Base-by-base conservation (phyloP, 441 rosid species). In the Pelargonium hybrid region DNA sequence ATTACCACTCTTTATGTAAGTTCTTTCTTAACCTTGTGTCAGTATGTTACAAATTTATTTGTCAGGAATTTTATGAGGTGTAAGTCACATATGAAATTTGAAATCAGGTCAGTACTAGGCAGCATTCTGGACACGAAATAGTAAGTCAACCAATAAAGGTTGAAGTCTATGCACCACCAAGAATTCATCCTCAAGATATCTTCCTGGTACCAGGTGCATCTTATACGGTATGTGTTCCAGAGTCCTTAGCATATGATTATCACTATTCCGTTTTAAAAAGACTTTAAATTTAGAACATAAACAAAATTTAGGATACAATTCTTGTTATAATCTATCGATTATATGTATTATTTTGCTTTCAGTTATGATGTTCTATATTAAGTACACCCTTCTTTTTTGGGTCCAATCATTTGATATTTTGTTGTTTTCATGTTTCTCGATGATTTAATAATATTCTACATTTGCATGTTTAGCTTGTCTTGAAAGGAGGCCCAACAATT, bases 151-250 rank as follows among this genome's bases (percentile, higher is more conserved):
- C 76, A 18, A 78, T 94, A 71, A 90, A 88, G 84, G 79, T 94
- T 69, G 98, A 94, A 85, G 96, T 94, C 74, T 91, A 87, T 86
- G 87, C 87, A 70, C 88, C 85, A 4, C 90, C 91, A 69, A 85
- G 76, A 78, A 84, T 94, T 76, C 89, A 90, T 74, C 98, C 98
- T 41, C 79, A 75, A 34, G 82, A 84, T 64, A 82, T 91, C 67
- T 94, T 85, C 81, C 85, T 94, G 74, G 91, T 83, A 73, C 98
- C 98, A 48, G 98, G 97, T 76, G 90, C 96, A 79, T 87, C 92
- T 50, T 91, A 87, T 78, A 73, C 76, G 96, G 98, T 94, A 88
- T 75, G 87, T 75, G 87, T 72, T 76, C 45, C 39, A 13, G 74
- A 57, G 11, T 34, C 9, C 59, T 70, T 78, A 43, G 17, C 13